Percentiles rank a stretch among this genome's conserved stretches.
Evolutionary conservation across 2,329 filamentous ascomycete genomes (phyloP).

Genomic region (Exophiala dermatitidis): DNA sequence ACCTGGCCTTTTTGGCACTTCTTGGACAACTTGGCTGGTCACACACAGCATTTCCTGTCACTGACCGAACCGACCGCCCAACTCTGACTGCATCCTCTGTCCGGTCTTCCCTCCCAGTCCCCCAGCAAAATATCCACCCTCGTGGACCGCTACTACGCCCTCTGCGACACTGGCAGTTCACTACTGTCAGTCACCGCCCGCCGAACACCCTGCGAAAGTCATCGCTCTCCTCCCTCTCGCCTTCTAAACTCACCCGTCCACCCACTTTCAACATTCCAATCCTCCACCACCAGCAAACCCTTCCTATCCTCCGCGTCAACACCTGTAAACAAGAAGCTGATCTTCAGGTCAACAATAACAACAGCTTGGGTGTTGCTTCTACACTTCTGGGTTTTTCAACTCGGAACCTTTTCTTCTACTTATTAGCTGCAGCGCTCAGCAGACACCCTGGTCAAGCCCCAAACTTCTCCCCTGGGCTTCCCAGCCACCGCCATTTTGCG

Average conservation of each 20-base stretch:
- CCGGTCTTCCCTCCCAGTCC: not conserved
- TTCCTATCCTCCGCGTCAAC: constrained; percentile 1
- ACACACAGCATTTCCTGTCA: not conserved
- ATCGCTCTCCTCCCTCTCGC: not conserved
- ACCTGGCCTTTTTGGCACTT: not conserved
- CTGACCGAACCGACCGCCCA: not conserved
- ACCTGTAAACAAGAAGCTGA: constrained; percentile 3
- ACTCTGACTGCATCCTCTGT: not conserved
- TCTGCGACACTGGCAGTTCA: too few species aligned
- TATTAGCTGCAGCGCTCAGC: not conserved
- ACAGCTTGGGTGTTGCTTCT: not conserved
- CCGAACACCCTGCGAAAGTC: not conserved
- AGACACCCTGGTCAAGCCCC: constrained; percentile 13
- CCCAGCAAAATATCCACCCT: not conserved
- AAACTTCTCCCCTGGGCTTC: constrained; percentile 12
- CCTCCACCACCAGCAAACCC: constrained; percentile 6
- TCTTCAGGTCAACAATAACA: not conserved
- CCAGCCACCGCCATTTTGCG: constrained; percentile 24
- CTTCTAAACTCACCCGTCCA: constrained; percentile 1
- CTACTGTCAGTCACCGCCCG: not conserved
- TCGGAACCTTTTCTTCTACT: not conserved
- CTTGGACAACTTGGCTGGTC: not conserved
- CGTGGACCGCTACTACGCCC: not conserved
- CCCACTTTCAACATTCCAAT: constrained; percentile 21
- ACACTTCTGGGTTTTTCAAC: not conserved